phyloP scores from a whole-genome alignment of 768 basidiomycete genomes.

The Chalciporus chontae region DNA sequence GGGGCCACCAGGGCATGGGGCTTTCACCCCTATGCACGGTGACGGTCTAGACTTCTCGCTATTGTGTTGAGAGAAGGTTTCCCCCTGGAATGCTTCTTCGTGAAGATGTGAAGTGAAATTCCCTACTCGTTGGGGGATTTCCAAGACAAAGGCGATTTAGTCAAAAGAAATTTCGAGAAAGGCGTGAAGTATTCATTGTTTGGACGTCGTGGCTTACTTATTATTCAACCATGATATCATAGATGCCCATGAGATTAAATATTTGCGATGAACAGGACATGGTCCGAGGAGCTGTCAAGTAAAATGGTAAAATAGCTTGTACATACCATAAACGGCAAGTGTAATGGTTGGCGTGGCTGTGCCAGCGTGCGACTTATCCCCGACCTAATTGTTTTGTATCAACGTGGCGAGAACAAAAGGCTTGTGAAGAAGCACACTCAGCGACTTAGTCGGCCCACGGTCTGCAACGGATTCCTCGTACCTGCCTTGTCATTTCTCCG shows the following conservation, averaged over 20 bases:
- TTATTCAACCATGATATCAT: no score
- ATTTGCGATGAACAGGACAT: no score
- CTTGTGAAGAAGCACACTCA: not conserved
- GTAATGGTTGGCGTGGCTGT: constrained; percentile 25
- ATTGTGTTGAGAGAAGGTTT: not conserved
- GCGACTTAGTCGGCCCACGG: not conserved
- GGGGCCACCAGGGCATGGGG: no score
- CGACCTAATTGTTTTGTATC: constrained; percentile 19
- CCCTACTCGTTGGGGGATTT: not conserved
- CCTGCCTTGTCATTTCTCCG: not conserved
- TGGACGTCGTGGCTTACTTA: no score
- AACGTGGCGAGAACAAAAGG: no score
- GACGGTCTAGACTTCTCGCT: not conserved
- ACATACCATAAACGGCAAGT: constrained; percentile 17
- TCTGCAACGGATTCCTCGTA: not conserved
- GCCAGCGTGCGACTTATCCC: constrained; percentile 4
- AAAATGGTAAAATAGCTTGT: not conserved
- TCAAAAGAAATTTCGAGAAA: no score
- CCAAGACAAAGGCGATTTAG: no score
- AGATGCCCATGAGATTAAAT: no score
- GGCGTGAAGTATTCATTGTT: no score
- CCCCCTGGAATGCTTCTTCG: constrained; percentile 1
- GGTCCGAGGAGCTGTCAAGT: no score
- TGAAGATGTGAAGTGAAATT: constrained; percentile 2
- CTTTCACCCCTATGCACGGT: no score